These are phyloP conservation scores for Crucibulum laeve DNA, from an alignment of 768 basidiomycete species.

Conservation along the genomic window DNA sequence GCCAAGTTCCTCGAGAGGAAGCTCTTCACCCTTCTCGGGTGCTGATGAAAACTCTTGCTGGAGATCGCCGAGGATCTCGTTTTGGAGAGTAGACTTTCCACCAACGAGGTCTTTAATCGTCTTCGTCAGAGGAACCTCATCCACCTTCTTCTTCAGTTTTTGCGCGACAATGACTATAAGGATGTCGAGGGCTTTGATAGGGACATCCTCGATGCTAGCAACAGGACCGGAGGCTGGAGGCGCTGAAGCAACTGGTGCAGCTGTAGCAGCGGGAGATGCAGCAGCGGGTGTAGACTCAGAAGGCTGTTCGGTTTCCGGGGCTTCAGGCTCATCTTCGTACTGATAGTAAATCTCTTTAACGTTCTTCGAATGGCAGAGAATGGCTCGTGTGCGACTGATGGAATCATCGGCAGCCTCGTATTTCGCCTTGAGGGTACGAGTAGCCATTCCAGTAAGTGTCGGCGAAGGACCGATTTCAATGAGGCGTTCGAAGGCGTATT, in stretches of 20 bases:
- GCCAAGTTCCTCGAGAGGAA: conserved; percentile 94
- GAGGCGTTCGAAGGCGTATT: conserved; percentile 86
- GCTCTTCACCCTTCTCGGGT: conserved; percentile 97
- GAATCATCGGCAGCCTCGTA: conserved; percentile 91
- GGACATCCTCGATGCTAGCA: conserved; percentile 81
- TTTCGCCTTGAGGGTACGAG: conserved; percentile 86
- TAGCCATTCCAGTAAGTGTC: conserved; percentile 93
- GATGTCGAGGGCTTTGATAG: conserved; percentile 87
- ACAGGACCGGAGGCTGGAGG: conserved; percentile 58
- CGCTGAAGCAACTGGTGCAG: conserved; percentile 36
- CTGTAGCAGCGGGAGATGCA: conserved; percentile 33
- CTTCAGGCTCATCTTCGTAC: conserved; percentile 81
- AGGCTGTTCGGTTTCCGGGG: conserved; percentile 32
- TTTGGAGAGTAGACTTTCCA: conserved; percentile 97
- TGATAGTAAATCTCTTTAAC: conserved; percentile 97
- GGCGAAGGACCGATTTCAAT: conserved; percentile 97
- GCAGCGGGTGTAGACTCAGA: conserved; percentile 31
- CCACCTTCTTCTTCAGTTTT: conserved; percentile 93
- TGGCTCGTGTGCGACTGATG: conserved; percentile 67
- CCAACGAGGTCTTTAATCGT: conserved; percentile 98
- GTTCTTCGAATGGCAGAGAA: conserved; percentile 94
- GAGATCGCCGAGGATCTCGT: conserved; percentile 96
- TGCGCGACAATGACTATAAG: conserved; percentile 89
- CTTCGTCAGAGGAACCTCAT: conserved; percentile 87
- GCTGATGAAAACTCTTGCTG: conserved; percentile 93